Evolutionary conservation across 345 rosid species (phyloP).

Genomic region (Syzygium aromaticum): DNA sequence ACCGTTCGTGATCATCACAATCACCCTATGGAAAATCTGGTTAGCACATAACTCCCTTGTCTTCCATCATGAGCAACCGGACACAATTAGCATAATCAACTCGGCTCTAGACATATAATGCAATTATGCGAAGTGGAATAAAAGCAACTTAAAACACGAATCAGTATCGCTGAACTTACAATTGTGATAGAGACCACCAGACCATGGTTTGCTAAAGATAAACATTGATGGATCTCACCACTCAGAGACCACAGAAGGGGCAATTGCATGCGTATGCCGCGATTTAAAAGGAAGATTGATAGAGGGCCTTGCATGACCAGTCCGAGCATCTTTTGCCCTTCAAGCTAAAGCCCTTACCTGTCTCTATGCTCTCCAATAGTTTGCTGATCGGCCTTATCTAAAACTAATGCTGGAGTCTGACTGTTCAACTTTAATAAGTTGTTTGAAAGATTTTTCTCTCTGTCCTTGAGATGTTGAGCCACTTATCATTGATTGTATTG

Average conservation of each 20-base stretch:
- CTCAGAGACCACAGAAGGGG: not conserved
- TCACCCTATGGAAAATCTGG: not conserved
- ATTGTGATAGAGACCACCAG: accelerated
- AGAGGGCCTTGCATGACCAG: not conserved
- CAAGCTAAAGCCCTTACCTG: not conserved
- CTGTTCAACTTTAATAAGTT: not conserved
- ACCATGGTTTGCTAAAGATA: not conserved
- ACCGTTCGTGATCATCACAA: not conserved
- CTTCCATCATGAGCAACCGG: not conserved
- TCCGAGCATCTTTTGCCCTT: not conserved
- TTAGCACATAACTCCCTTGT: not conserved
- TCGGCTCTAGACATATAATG: not conserved
- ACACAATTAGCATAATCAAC: not conserved
- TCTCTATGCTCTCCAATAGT: not conserved
- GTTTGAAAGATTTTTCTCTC: accelerated
- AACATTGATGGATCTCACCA: not conserved
- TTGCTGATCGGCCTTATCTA: not conserved
- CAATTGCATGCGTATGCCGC: not conserved
- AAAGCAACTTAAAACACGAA: not conserved
- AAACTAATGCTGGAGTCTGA: not conserved
- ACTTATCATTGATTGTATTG: not conserved
- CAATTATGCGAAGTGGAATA: not conserved
- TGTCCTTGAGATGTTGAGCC: not conserved
- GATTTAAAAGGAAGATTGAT: not conserved
- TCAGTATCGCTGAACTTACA: not conserved